A percentile compares a stretch with the other conserved stretches of the same genome.
These are phyloP conservation scores for Tolypocladium paradoxum DNA, from an alignment of 2,329 filamentous ascomycete genomes.

Conservation along the genomic window DNA sequence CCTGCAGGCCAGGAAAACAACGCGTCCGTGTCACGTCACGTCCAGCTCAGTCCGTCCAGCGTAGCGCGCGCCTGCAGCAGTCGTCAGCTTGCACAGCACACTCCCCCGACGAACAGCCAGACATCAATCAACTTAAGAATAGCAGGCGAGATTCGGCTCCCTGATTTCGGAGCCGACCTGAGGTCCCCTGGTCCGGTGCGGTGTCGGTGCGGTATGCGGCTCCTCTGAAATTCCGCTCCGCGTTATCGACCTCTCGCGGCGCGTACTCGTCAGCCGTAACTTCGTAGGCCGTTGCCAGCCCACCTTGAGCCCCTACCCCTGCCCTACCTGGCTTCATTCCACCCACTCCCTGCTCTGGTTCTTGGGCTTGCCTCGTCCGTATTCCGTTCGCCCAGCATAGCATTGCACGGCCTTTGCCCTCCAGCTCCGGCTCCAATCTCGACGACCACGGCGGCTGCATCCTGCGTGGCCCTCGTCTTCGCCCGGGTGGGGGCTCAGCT, in stretches of 20 bases:
- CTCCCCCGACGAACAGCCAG: not conserved
- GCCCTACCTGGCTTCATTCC: not conserved
- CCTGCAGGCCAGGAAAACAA: not conserved
- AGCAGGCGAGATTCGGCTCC: not conserved
- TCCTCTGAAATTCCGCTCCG: slow-evolving; percentile 20
- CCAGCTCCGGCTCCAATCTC: not conserved
- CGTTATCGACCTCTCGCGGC: not conserved
- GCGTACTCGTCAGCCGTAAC: too few relatives aligned
- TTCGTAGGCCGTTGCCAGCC: slow-evolving; percentile 1
- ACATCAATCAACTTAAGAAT: not conserved
- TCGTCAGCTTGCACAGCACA: not conserved
- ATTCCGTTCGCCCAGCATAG: not conserved
- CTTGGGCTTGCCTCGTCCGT: not conserved
- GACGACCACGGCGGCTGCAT: not conserved
- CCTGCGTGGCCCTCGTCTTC: not conserved
- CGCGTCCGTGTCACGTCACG: not conserved
- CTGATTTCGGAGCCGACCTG: not conserved
- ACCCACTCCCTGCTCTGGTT: not conserved
- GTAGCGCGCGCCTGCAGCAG: not conserved
- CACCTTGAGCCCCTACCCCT: slow-evolving; percentile 5
- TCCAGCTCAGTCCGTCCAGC: not conserved
- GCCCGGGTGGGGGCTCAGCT: not conserved
- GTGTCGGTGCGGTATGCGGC: too few relatives aligned
- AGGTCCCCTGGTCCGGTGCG: too few relatives aligned
- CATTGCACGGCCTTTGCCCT: not conserved